Base-by-base conservation (phyloP, 1,284 basidiomycete species). In the Cryptococcus jaspeensis region DNA sequence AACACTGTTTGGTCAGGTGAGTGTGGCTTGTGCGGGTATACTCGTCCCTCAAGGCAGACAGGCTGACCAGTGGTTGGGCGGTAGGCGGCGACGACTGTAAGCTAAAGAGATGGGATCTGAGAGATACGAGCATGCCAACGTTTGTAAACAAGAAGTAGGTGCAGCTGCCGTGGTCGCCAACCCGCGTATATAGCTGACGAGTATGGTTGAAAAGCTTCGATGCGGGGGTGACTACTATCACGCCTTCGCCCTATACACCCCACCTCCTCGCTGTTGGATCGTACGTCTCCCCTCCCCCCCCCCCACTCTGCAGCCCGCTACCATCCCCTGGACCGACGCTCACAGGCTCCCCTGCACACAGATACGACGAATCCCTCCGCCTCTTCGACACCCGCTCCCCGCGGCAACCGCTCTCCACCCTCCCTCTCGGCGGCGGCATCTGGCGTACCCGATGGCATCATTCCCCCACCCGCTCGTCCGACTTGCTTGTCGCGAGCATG, bases 381-480 rank as follows among this genome's bases (percentile, higher is more conserved):
- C 74, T 98, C 0, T 97, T 93, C 70, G 96, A 99, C 73, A 81
- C 81, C 0, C 86, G 96, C 6, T 87, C 86, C 53, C 84, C 85
- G 1, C 70, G 80, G 1, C 70, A 72, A 0, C 85, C 91, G 0
- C 59, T 98, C 3, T 74, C 78, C 0, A 79, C 84, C 41, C 82
- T 84, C 16, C 82, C 87, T 51, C 85, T 92, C 0, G 92, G 91
- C 1, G 96, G 96, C 2, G 96, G 96, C 2, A 88, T 87, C 12
- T 99, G 96, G 96, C 84, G 96, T 16, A 85, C 92, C 49, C 95
- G 96, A 74, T 99, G 94, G 92, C 92, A 98, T 74, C 92, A 93
- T 0, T 82, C 81, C 1, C 61, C 81, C 1, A 60, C 69, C 3
- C 83, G 87, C 39, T 81, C 80, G 58, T 69, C 81, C 23, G 88